These are phyloP conservation scores for Pseudoturritis turrita DNA, from an alignment of 345 rosid genomes.

Conservation along the genomic window DNA sequence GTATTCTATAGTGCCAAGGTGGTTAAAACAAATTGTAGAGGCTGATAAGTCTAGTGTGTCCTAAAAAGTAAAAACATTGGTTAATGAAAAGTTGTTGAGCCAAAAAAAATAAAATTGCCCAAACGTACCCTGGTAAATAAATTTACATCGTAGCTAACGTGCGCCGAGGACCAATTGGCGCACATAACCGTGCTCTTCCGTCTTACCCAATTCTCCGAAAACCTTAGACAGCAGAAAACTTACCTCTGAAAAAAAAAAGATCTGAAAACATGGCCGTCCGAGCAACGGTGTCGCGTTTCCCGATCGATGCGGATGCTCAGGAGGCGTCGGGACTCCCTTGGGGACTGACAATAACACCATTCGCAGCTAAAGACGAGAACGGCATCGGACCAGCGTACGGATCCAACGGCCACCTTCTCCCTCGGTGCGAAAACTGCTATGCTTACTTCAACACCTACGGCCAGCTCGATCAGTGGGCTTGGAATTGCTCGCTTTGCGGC, in stretches of 20 bases:
- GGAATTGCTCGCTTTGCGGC: slow-evolving; percentile 89
- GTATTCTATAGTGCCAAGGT: no score
- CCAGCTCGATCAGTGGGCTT: slow-evolving; percentile 96
- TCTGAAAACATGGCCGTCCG: slow-evolving; percentile 58
- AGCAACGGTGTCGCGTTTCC: slow-evolving; percentile 79
- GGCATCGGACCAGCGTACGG: slow-evolving; percentile 74
- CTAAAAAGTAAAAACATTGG: no score
- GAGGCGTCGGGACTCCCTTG: slow-evolving; percentile 86
- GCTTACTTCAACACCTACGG: slow-evolving; percentile 94
- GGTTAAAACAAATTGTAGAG: no score
- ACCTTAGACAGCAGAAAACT: not conserved
- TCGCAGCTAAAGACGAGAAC: slow-evolving; percentile 80
- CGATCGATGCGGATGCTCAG: slow-evolving; percentile 68
- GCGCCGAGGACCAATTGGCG: slow-evolving; percentile 12
- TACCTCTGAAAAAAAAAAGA: not conserved
- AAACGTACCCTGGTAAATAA: no score
- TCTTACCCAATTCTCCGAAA: not conserved
- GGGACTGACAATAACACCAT: slow-evolving; percentile 90
- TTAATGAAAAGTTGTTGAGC: no score
- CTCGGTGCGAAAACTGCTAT: slow-evolving; percentile 91
- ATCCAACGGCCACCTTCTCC: slow-evolving; percentile 71
- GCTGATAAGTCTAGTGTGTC: no score
- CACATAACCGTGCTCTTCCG: slow-evolving; percentile 16
- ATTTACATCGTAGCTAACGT: no score
- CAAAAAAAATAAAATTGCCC: no score